These are phyloP conservation scores for Hanseniaspora hatyaiensis DNA, from an alignment of 805 yeast genomes.

Conservation along the genomic window DNA sequence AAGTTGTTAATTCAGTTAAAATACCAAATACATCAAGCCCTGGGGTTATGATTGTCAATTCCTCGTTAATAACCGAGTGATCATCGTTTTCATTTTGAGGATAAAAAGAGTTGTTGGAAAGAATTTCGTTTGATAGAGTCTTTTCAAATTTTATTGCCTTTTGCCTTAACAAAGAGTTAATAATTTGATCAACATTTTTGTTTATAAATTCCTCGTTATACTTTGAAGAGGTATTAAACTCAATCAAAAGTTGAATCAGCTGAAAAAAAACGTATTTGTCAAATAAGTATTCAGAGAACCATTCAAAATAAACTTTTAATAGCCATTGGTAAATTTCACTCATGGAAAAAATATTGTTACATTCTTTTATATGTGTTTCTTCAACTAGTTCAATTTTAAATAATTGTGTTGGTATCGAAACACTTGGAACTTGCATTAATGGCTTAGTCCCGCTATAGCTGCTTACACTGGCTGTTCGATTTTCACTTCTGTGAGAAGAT, in stretches of 20 bases:
- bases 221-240: constrained; percentile 39
- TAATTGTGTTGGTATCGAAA: constrained; percentile 43
- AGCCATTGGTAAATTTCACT: constrained; percentile 47
- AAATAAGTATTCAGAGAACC: constrained; percentile 45
- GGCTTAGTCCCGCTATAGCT: constrained; percentile 29
- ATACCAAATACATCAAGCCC: constrained; percentile 30
- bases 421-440: constrained; percentile 27
- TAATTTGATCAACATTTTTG: constrained; percentile 38
- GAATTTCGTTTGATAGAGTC: constrained; percentile 19
- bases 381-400: constrained; percentile 41
- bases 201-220: constrained; percentile 41
- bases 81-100: not conserved
- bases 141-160: constrained; percentile 36
- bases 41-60: constrained; percentile 29
- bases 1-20: constrained; percentile 16
- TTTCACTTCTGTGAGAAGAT: constrained; percentile 15
- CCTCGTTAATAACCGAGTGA: constrained; percentile 15
- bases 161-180: constrained; percentile 33
- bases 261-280: constrained; percentile 42
- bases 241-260: constrained; percentile 40
- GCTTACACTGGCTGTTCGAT: constrained; percentile 27
- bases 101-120: constrained; percentile 20
- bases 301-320: constrained; percentile 34
- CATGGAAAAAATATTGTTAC: constrained; percentile 38
- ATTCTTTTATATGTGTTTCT: constrained; percentile 39